Evolutionary conservation across 1,139 yeast species (phyloP), one percentile per base, ranked within the genome.

Genomic region (Arxiozyma telluris): DNA sequence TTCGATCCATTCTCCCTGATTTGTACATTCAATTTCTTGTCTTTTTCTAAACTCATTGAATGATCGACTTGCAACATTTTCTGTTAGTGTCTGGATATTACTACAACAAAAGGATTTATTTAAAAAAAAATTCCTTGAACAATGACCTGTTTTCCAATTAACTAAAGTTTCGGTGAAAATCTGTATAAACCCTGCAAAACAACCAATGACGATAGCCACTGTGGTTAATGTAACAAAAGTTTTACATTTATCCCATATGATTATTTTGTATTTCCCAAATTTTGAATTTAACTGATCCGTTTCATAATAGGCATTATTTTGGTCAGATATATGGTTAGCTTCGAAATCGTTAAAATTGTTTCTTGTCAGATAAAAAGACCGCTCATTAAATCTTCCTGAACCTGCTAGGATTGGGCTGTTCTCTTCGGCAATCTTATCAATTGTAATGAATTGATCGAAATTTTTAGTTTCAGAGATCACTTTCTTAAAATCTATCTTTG

Each of bases 111-210:
- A 88, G 7, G 81, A 76, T 66, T 79, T 77, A 68, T 82, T 90
- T 47, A 91, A 73, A 61, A 90, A 83, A 66, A 90, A 81, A 43
- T 83, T 82, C 23, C 77, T 71, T 1, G 80, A 67, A 69, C 98
- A 93, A 66, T 84, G 81, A 0, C 98, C 98, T 1, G 80, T 73
- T 58, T 89, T 80, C 58, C 90, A 70, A 65, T 86, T 86, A 4
- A 91, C 84, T n/a, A 93, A 72, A 80, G 93, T 88, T 53, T 90
- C 91, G 0, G 98, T 89, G 25, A 89, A 77, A 39, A 91, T 80
- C 62, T 88, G 90, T 55, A 93, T 72, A 34, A 80, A 75, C 0
- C 89, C 96, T 0, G 98, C 98, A 51, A 90, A 83, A 3, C 80
- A 63, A 1, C 98, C 98, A 53, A 91, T 86, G 2, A 76, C 61